Evolutionary conservation across 2,329 filamentous ascomycete species (phyloP).

Genomic region (Rugonectria rugulosa): DNA sequence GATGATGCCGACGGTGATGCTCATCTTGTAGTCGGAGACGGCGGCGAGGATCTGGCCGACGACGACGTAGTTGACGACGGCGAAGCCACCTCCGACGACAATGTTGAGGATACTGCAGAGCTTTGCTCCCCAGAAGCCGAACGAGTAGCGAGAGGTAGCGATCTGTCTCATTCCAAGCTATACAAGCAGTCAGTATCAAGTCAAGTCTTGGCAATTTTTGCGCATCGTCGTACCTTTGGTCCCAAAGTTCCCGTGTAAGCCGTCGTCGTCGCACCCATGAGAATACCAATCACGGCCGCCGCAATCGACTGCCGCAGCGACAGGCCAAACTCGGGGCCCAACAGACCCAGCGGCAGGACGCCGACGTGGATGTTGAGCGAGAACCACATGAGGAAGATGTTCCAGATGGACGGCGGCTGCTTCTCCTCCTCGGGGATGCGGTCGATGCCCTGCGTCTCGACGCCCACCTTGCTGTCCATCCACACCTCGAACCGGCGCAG

Average conservation of each 20-base stretch:
- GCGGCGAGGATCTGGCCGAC: conserved; percentile 31
- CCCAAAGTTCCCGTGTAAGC: conserved; percentile 14
- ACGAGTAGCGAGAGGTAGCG: conserved; percentile 23
- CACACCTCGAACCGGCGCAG: conserved; percentile 8
- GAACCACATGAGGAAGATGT: conserved; percentile 18
- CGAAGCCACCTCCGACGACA: conserved; percentile 31
- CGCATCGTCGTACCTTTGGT: conserved; percentile 6
- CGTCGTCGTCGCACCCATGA: conserved; percentile 5
- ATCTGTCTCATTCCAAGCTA: conserved; percentile 25
- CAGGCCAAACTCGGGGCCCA: conserved; percentile 15
- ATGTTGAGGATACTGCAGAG: conserved; percentile 32
- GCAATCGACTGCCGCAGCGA: conserved; percentile 8
- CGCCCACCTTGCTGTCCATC: conserved; percentile 12
- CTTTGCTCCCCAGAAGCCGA: conserved; percentile 33
- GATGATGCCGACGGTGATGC: conserved; percentile 30
- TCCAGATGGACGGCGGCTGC: conserved; percentile 14
- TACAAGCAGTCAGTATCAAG: neutral
- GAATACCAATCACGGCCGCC: neutral
- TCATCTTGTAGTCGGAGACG: conserved; percentile 30
- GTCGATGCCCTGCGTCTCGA: conserved; percentile 16
- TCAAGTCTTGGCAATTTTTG: neutral
- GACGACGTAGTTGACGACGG: conserved; percentile 29
- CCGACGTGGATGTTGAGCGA: conserved; percentile 13
- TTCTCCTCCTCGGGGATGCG: conserved; percentile 18
- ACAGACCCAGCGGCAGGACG: conserved; percentile 3